Evolutionary conservation across 768 basidiomycete genomes (phyloP).

Genomic region (Amanita exitialis): DNA sequence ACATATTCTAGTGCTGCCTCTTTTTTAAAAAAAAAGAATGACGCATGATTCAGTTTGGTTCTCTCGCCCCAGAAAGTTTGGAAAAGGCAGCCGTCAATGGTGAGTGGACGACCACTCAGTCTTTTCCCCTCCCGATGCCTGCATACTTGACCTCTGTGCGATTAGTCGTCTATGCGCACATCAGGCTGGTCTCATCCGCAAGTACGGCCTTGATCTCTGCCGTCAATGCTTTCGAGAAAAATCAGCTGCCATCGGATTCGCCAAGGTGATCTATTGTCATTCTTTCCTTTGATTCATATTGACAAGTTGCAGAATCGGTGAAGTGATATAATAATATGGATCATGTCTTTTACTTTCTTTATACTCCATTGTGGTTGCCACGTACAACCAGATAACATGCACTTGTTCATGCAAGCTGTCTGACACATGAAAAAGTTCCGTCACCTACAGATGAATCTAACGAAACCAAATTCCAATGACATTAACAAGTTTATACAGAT

Average conservation of each 20-base stretch:
- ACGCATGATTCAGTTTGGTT: constrained; percentile 99
- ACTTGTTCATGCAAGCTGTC: too few relatives aligned
- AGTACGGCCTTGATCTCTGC: constrained; percentile 95
- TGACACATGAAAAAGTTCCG: too few relatives aligned
- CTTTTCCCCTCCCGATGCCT: neutral
- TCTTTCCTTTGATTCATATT: neutral
- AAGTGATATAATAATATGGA: constrained; percentile 10
- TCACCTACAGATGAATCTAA: neutral
- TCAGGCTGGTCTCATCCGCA: constrained; percentile 95
- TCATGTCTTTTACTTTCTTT: neutral
- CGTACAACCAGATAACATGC: neutral
- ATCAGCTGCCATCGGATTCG: constrained; percentile 86
- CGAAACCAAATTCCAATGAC: constrained; percentile 17
- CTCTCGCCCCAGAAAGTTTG: constrained; percentile 89
- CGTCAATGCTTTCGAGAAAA: constrained; percentile 99
- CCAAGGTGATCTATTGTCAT: constrained; percentile 56
- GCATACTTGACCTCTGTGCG: neutral
- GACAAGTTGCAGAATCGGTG: constrained; percentile 33
- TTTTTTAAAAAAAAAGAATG: constrained; percentile 60
- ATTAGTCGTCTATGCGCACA: constrained; percentile 89
- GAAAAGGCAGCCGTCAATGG: constrained; percentile 95
- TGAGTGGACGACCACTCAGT: too few relatives aligned
- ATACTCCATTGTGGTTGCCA: neutral
- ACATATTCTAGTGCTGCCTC: constrained; percentile 2
- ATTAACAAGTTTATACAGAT: constrained; percentile 49